A percentile compares a stretch with the other conserved stretches of the same genome.
Evolutionary conservation across 2,329 filamentous ascomycete species (phyloP).

Genomic region (Blumeria hordei): DNA sequence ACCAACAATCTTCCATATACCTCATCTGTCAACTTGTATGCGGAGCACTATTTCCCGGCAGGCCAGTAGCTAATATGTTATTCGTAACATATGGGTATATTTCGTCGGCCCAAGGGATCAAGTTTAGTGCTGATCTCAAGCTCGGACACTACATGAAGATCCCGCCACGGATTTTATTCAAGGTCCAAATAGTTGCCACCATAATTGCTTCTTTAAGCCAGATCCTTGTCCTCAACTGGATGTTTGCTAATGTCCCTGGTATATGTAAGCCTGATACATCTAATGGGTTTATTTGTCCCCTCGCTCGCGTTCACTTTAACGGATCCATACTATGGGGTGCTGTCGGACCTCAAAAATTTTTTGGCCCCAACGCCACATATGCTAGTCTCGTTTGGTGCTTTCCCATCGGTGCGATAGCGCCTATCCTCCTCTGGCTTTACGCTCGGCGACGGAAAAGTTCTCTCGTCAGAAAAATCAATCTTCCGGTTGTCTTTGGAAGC

Average conservation of each 20-base stretch:
- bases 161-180: slow-evolving; percentile 52
- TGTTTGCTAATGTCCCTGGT: slow-evolving; percentile 52
- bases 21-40: slow-evolving; percentile 70
- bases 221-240: slow-evolving; percentile 73
- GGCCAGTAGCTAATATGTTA: slow-evolving; percentile 78
- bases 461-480: slow-evolving; percentile 51
- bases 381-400: slow-evolving; percentile 62
- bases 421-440: slow-evolving; percentile 51
- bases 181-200: slow-evolving; percentile 55
- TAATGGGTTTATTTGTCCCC: slow-evolving; percentile 71
- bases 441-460: slow-evolving; percentile 32
- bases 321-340: slow-evolving; percentile 78
- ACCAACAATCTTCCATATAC: slow-evolving; percentile 70
- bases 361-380: slow-evolving; percentile 53
- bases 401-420: slow-evolving; percentile 48
- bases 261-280: slow-evolving; percentile 62
- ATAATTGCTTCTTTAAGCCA: slow-evolving; percentile 58
- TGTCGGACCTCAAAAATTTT: slow-evolving; percentile 62
- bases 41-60: slow-evolving; percentile 58
- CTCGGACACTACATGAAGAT: slow-evolving; percentile 79
- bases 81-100: slow-evolving; percentile 85
- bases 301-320: slow-evolving; percentile 75
- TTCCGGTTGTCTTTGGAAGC: slow-evolving; percentile 63
- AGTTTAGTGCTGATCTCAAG: slow-evolving; percentile 72
- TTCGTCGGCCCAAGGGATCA: slow-evolving; percentile 68